Evolutionary conservation across 1,284 basidiomycete species (phyloP).

Genomic region (Termitomyces sp.): DNA sequence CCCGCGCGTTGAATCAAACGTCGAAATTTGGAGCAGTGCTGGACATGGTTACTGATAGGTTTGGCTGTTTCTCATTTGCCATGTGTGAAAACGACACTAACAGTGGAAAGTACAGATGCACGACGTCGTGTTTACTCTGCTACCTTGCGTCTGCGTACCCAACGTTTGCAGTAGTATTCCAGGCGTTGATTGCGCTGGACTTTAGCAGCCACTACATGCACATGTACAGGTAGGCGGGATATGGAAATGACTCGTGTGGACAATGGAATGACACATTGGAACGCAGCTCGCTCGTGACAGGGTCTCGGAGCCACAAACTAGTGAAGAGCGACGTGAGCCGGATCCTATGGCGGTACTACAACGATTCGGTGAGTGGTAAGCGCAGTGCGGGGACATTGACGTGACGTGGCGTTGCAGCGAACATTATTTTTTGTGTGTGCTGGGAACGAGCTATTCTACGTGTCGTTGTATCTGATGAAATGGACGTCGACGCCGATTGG

Average conservation of each 20-base stretch:
- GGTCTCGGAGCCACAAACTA: slow-evolving; percentile 88
- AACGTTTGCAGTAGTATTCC: slow-evolving; percentile 78
- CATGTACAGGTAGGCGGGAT: slow-evolving; percentile 86
- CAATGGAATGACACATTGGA: slow-evolving; percentile 11
- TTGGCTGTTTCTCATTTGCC: slow-evolving; percentile 32
- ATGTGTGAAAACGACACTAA: not conserved
- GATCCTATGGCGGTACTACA: slow-evolving; percentile 93
- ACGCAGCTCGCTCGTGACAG: slow-evolving; percentile 85
- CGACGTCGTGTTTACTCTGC: slow-evolving; percentile 91
- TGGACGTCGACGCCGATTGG: slow-evolving; percentile 71
- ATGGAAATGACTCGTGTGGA: not conserved
- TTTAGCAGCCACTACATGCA: slow-evolving; percentile 99
- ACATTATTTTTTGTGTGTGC: slow-evolving; percentile 93
- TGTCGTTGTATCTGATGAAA: slow-evolving; percentile 92
- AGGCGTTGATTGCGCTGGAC: slow-evolving; percentile 94
- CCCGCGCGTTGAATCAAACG: slow-evolving; percentile 84
- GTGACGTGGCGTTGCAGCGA: slow-evolving; percentile 40
- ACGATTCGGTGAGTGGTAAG: slow-evolving; percentile 66
- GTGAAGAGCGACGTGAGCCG: slow-evolving; percentile 89
- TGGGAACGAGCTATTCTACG: slow-evolving; percentile 97
- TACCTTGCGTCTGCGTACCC: slow-evolving; percentile 93
- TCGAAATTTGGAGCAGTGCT: slow-evolving; percentile 97
- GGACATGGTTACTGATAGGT: slow-evolving; percentile 99
- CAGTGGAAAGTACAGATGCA: slow-evolving; percentile 63
- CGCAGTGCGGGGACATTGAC: slow-evolving; percentile 2